Evolutionary conservation across 768 basidiomycete genomes (phyloP).

Genomic region (Floccularia luteovirens): DNA sequence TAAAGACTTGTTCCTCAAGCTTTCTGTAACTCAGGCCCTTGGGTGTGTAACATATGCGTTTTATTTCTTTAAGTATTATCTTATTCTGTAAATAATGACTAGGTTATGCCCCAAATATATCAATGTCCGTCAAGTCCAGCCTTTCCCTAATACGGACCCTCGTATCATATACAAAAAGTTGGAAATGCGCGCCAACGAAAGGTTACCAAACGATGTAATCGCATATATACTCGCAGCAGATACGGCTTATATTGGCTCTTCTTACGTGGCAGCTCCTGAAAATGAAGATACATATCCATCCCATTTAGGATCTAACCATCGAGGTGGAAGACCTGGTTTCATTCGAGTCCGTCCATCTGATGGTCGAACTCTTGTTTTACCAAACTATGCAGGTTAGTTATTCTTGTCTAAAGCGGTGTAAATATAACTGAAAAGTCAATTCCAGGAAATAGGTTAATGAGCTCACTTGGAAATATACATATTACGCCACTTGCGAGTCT

Average conservation of each 20-base stretch:
- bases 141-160: conserved; percentile 23
- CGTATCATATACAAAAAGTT: conserved; percentile 18
- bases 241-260: conserved; percentile 34
- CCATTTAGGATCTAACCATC: conserved; percentile 40
- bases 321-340: conserved; percentile 41
- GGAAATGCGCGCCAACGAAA: conserved; percentile 17
- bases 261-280: conserved; percentile 22
- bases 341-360: conserved; percentile 36
- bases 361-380: conserved; percentile 34
- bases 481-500: conserved; percentile 34
- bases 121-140: conserved; percentile 32
- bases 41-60: conserved; percentile 21
- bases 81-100: neutral
- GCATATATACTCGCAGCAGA: conserved; percentile 30
- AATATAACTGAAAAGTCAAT: neutral
- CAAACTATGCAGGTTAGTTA: conserved; percentile 36
- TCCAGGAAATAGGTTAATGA: conserved; percentile 44
- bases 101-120: conserved; percentile 55
- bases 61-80: neutral
- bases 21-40: conserved; percentile 33
- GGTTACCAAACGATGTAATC: conserved; percentile 32
- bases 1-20: conserved; percentile 17
- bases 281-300: conserved; percentile 31
- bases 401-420: neutral
- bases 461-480: conserved; percentile 41